Base-by-base conservation (phyloP, 2,329 filamentous ascomycete species). In the Lasiodiplodia gonubiensis region DNA sequence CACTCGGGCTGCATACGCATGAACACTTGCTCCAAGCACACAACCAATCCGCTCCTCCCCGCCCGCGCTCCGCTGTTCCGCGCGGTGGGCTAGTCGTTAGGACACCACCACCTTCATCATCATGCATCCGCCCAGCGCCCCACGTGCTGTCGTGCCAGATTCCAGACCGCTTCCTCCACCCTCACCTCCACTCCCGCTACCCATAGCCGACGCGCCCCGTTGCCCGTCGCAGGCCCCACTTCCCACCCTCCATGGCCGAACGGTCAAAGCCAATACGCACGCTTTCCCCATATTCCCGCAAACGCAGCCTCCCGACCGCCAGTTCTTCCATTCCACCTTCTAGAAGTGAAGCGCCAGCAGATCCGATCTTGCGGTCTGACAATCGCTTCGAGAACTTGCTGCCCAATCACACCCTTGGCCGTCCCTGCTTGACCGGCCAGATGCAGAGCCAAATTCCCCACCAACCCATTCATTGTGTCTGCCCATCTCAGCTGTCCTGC, bases 271-370 rank as follows among this genome's bases (percentile, higher is more conserved):
- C 21, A 39, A n/a, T 42, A 11, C 25, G 11, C 53, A 21, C 18
- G 25, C 57, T 30, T 63, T 39, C 59, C 59, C 59, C 59, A 63
- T 63, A 63, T 51, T 63, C 59, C 59, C 59, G 59, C 59, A 63
- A 21, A 12, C 37, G 39, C 12, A 8, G 16, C 3, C 8, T 16
- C 30, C 39, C 42, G 59, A 63, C 59, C 59, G 59, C 59, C 30
- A 63, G 35, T 61, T 61, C 57, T 30, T 30, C 33, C 49, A 52
- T 23, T n/a, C 12, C 57, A 8, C n/a, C 57, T 61, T 61, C 57
- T 48, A 61, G 57, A 61, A 61, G 37, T 23, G 37, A 59, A 59
- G 54, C 33, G 30, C 21, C 21, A 52, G 49, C 49, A 25, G 25
- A 52, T 21, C 30, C 30, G 14, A 61, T 48, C 35, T 23, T 61